phyloP scores from a whole-genome alignment of 768 basidiomycete species.

The Dioszegia crocea region DNA sequence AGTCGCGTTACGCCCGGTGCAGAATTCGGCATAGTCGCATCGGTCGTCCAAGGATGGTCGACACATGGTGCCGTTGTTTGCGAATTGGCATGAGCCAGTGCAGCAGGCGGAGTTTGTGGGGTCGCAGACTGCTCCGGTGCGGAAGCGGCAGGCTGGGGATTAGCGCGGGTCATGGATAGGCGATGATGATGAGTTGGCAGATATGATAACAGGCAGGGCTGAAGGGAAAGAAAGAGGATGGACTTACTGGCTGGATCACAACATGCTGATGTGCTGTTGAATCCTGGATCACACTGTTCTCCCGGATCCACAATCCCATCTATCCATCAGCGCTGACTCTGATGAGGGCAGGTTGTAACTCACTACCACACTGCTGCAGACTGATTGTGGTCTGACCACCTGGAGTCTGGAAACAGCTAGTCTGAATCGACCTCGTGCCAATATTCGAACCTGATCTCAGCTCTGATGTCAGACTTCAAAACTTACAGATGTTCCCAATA shows the following conservation, averaged over 20 bases:
- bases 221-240: background rate
- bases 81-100: constrained; percentile 64
- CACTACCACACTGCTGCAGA: constrained; percentile 45
- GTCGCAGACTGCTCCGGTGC: constrained; percentile 67
- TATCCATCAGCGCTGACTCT: constrained; percentile 7
- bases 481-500: constrained; percentile 74
- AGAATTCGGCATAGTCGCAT: constrained; percentile 71
- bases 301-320: constrained; percentile 54
- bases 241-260: constrained; percentile 63
- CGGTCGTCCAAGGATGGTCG: constrained; percentile 61
- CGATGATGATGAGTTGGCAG: too few species aligned
- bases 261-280: constrained; percentile 58
- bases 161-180: too few species aligned
- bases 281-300: constrained; percentile 81
- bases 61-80: constrained; percentile 61
- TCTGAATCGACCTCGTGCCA: constrained; percentile 55
- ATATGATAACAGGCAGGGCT: too few species aligned
- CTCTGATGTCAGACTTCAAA: background rate
- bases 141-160: constrained; percentile 56
- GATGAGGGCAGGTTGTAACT: constrained; percentile 13
- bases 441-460: constrained; percentile 60
- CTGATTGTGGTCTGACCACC: constrained; percentile 48
- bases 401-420: constrained; percentile 66
- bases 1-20: constrained; percentile 66
- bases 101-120: constrained; percentile 73